These are phyloP conservation scores for Forsythia suspensa DNA, from an alignment of 257 asterid species.

Conservation along the genomic window DNA sequence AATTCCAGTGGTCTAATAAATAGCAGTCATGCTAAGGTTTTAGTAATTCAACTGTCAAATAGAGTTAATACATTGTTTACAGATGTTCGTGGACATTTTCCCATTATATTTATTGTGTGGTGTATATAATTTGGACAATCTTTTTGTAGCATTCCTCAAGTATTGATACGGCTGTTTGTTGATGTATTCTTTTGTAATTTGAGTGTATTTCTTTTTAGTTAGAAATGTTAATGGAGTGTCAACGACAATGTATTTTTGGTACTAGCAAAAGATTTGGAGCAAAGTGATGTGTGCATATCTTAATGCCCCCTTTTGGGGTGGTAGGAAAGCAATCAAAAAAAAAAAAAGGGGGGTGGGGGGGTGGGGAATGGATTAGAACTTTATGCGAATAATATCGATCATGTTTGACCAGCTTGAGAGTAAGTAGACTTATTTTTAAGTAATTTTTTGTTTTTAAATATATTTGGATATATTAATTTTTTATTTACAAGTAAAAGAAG, in stretches of 20 bases:
- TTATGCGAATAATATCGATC: too few relatives aligned
- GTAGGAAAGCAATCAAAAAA: too few relatives aligned
- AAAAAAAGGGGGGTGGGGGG: too few relatives aligned
- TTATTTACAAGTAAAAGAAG: too few relatives aligned
- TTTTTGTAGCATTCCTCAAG: slow-evolving; percentile 3
- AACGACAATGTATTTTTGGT: slow-evolving; percentile 10
- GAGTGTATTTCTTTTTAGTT: slow-evolving; percentile 24
- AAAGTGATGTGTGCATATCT: slow-evolving; percentile 3
- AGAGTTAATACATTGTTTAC: slow-evolving; percentile 19
- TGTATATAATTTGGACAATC: slow-evolving; percentile 44
- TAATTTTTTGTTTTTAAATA: too few relatives aligned
- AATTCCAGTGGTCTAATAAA: slow-evolving; percentile 91
- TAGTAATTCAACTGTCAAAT: slow-evolving; percentile 14
- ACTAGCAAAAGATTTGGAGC: slow-evolving; percentile 1
- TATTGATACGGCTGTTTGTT: slow-evolving; percentile 25
- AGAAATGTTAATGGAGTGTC: neutral
- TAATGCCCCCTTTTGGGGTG: too few relatives aligned
- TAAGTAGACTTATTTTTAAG: too few relatives aligned
- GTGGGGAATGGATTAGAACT: too few relatives aligned
- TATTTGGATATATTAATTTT: too few relatives aligned
- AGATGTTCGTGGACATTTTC: slow-evolving; percentile 15
- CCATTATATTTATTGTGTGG: slow-evolving; percentile 21
- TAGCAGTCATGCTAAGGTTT: slow-evolving; percentile 24
- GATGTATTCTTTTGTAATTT: slow-evolving; percentile 40
- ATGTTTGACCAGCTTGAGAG: too few relatives aligned